Evolutionary conservation across 75 land plant species (phyloP), one percentile per base, ranked within the genome.

Genomic region (Cunninghamia lanceolata): DNA sequence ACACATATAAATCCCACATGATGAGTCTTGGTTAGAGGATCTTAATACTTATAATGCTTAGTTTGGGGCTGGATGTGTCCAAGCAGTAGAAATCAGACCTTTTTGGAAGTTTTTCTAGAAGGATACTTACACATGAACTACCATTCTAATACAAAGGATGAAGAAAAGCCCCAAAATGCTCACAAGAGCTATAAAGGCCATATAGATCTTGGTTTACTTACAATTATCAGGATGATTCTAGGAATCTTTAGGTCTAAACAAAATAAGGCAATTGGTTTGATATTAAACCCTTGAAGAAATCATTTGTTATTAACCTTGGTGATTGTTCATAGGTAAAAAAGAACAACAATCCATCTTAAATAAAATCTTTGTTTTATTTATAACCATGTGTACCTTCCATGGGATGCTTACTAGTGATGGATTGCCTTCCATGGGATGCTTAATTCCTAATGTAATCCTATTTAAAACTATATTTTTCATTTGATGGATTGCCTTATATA

Each of bases 221-320:
- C 94, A n/a, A 88, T 93, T 87, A 88, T 40, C 94, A 90, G 77
- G 94, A 92, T 86, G 88, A 92, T 36, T 85, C 87, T 13, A 92
- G 93, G 0, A 94, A 93, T 5, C 91, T 94, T 6, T 92, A 93
- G 56, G 91, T 92, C 81, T 85, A 84, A 80, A 86, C 85, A 15
- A 87, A 74, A 81, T 86, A 92, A 39, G 94, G 92, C 9, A 82
- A 88, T n/a, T 93, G 93, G 94, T 52, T 92, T 71, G 89, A 91
- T 82, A 84, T 93, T 15, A 83, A 30, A 25, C 93, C 94, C 14
- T 82, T 90, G 43, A 88, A 87, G 8, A 87, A 82, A 47, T 83
- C 93, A 1, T 87, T 93, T 42, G 90, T 92, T 14, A 91, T 95
- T 86, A 94, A 93, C 75, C 83, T 94, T 56, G 96, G 93, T 16